Percentiles rank a stretch among this genome's conserved stretches.
Evolutionary conservation across 371 early-diverging fungal species (phyloP).

Genomic region (Rhizopus delemar): DNA sequence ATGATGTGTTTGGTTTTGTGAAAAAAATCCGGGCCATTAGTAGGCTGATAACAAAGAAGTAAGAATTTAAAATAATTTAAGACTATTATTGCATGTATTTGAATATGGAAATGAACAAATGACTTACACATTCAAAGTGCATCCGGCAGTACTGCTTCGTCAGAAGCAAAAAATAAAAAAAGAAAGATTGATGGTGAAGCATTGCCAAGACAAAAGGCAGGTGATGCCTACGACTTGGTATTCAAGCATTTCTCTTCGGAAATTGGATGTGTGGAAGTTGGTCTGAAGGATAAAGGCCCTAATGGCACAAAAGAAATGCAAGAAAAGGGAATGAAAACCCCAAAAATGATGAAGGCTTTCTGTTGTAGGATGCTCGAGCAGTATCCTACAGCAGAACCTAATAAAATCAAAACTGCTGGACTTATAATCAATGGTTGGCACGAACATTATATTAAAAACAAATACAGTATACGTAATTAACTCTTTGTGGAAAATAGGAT

Average conservation of each 20-base stretch:
- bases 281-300: conserved; percentile 5
- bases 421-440: conserved; percentile 12
- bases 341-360: conserved; percentile 11
- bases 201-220: background rate
- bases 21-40: conserved; percentile 6
- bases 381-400: conserved; percentile 1
- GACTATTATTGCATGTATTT: no score
- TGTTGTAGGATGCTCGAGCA: conserved; percentile 3
- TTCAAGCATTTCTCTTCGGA: conserved; percentile 8
- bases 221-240: conserved; percentile 2
- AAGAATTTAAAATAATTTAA: background rate
- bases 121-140: background rate
- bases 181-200: conserved; percentile 3
- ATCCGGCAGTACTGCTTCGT: conserved; percentile 6
- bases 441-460: background rate
- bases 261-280: conserved; percentile 10
- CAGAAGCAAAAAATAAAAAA: conserved; percentile 2
- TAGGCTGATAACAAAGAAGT: conserved; percentile 1
- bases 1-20: conserved; percentile 10
- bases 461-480: background rate
- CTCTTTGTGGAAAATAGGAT: conserved; percentile 8
- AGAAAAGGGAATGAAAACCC: conserved; percentile 3
- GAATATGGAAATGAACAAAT: no score
- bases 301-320: conserved; percentile 14
- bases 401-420: conserved; percentile 3